Evolutionary conservation across 2,329 filamentous ascomycete species (phyloP).

Genomic region (Aspergillus sp.): DNA sequence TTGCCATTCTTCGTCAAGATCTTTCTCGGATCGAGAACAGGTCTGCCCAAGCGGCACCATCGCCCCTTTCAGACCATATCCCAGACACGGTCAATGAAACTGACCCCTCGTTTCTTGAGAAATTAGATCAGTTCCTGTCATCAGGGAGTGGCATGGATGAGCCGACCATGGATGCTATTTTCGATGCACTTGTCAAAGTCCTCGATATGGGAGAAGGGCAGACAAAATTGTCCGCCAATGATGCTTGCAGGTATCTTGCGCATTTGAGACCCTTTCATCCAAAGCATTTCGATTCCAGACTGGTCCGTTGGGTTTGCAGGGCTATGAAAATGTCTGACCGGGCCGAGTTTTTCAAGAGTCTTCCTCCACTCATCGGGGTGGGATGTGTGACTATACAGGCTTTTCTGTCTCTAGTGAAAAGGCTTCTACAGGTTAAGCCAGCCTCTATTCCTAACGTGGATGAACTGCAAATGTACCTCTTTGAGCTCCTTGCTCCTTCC

Average conservation of each 20-base stretch:
- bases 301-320: conserved; percentile 37
- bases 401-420: conserved; percentile 31
- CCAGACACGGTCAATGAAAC: conserved; percentile 34
- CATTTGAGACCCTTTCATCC: conserved; percentile 39
- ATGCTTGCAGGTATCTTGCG: conserved; percentile 36
- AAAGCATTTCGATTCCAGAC: conserved; percentile 37
- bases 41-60: conserved; percentile 38
- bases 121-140: conserved; percentile 40
- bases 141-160: conserved; percentile 43
- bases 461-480: conserved; percentile 23
- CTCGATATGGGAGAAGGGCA: conserved; percentile 27
- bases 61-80: conserved; percentile 44
- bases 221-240: conserved; percentile 24
- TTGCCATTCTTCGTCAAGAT: conserved; percentile 39
- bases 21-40: conserved; percentile 38
- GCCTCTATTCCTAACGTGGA: conserved; percentile 20
- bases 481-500: conserved; percentile 25
- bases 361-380: conserved; percentile 38
- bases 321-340: conserved; percentile 30
- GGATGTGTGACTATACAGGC: conserved; percentile 39
- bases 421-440: conserved; percentile 17
- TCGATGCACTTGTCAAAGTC: conserved; percentile 34
- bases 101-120: conserved; percentile 37
- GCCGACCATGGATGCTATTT: conserved; percentile 36
- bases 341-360: conserved; percentile 24